Evolutionary conservation across 2,329 filamentous ascomycete species (phyloP).

Genomic region (Sarocladiaceae sp.): DNA sequence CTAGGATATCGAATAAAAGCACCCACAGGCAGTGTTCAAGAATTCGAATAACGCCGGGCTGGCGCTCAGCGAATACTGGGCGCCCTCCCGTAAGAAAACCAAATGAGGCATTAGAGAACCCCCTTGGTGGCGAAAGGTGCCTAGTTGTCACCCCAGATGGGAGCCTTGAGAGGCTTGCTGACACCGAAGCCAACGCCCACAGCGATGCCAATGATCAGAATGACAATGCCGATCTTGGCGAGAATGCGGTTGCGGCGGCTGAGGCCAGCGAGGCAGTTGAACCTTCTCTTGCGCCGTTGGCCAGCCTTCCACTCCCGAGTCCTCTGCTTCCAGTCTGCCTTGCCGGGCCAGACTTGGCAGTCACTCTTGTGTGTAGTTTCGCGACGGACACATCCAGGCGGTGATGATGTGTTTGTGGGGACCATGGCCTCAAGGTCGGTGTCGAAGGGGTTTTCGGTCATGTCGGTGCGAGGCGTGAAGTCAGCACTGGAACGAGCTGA

Average conservation of each 20-base stretch:
- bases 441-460: constrained; percentile 49
- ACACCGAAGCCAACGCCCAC: constrained; percentile 56
- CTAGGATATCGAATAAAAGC: not conserved
- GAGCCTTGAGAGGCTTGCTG: constrained; percentile 56
- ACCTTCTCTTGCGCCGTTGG: constrained; percentile 42
- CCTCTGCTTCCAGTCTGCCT: constrained; percentile 56
- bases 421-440: constrained; percentile 53
- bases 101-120: not conserved
- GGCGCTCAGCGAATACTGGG: not conserved
- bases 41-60: not conserved
- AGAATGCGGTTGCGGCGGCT: constrained; percentile 51
- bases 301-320: constrained; percentile 54
- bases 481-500: constrained; percentile 29
- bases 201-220: constrained; percentile 49
- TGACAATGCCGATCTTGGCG: constrained; percentile 47
- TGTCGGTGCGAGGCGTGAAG: constrained; percentile 40
- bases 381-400: not conserved
- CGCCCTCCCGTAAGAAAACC: not conserved
- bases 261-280: constrained; percentile 47
- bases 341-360: constrained; percentile 56
- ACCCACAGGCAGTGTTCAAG: not conserved
- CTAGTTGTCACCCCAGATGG: constrained; percentile 45
- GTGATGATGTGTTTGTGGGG: constrained; percentile 22
- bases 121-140: constrained; percentile 5
- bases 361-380: constrained; percentile 34